Evolutionary conservation across 2,329 filamentous ascomycete species (phyloP), one percentile per base, ranked within the genome.

Genomic region (Aspergillus sp.): DNA sequence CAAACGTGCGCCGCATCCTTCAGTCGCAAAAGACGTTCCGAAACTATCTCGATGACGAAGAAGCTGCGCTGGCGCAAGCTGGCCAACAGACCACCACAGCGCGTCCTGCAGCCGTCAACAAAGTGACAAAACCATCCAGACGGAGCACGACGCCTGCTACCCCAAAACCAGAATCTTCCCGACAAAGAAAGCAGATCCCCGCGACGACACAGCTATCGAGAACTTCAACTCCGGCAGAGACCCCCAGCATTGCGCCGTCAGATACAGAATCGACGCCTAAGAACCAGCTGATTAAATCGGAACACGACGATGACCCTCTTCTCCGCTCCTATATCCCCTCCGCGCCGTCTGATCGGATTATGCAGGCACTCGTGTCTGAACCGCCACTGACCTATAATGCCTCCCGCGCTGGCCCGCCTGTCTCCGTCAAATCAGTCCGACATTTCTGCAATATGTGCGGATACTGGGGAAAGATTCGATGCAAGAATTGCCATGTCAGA

Each of bases 11-110:
- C 33, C 64, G 72, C 31, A 73, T 75, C 35, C 56, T 75, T 7
- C 66, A 66, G 43, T 74, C 71, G 13, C 71, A 73, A 45, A 73
- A 74, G 55, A 73, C 70, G 0, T 75, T 75, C 52, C 64, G 67
- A 37, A 74, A 75, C 46, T 70, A 75, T 49, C 61, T 75, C n/a
- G 73, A 73, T 40, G 72, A 75, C 45, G 72, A 75, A 54, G 72
- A 75, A 52, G 72, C 72, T 5, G 63, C 65, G 1, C 56, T 68
- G 7, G 56, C 61, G 11, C 53, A 62, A 31, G 51, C 47, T 26
- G 37, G 48, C 39, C 50, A 50, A 29, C 32, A 45, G 2, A 38
- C 50, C 12, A 40, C 50, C 33, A 27, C n/a, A 5, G 13, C 10
- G 27, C 53, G 58, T 11, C 37, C 50, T 11, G 27, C 11, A 34